Evolutionary conservation across 371 early-diverging fungal species (phyloP), one percentile per base, ranked within the genome.

Genomic region (Mucor circinelloides): DNA sequence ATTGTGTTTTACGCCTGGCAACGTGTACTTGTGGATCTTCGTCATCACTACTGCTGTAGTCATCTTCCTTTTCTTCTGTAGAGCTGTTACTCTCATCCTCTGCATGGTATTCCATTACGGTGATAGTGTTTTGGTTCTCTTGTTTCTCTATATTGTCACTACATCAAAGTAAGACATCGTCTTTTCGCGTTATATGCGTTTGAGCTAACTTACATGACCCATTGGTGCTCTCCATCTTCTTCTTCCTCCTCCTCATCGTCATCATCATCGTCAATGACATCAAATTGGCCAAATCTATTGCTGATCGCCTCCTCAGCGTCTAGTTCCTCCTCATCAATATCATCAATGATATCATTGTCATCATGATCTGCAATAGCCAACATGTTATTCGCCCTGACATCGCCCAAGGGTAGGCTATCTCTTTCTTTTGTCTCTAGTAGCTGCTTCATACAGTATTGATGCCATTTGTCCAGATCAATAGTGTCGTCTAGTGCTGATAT

Each of bases 391-490:
- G 32, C 13, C 42, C 94, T 87, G 13, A 86, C 84, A 15, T 96
- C 96, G 17, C 95, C 98, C 6, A 97, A 83, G n/a, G 94, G 91
- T 63, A 91, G 88, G 23, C 91, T 89, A 73, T 95, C 97, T 30
- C 94, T 87, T 59, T 96, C 94, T 56, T 91, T 89, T 7, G 94
- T 95, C 57, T 95, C 94, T 56, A 89, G 86, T 42, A 95, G 75
- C 6, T 91, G 85, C 58, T 89, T 84, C 21, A 82, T 78, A 19
- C 94, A 91, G 73, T 96, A 98, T 23, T 91, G 88, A 44, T 93
- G 87, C 98, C 98, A 98, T 50, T 86, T 89, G 10, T 91, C 90
- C 23, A 91, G 81, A 66, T 91, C 85, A 27, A 96, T 81, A 63
- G 79, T 82, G 27, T 89, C 89, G 38, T 87, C 79, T 34, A 87